phyloP scores from a whole-genome alignment of 140 eudicot species.

The Stevia rebaudiana region DNA sequence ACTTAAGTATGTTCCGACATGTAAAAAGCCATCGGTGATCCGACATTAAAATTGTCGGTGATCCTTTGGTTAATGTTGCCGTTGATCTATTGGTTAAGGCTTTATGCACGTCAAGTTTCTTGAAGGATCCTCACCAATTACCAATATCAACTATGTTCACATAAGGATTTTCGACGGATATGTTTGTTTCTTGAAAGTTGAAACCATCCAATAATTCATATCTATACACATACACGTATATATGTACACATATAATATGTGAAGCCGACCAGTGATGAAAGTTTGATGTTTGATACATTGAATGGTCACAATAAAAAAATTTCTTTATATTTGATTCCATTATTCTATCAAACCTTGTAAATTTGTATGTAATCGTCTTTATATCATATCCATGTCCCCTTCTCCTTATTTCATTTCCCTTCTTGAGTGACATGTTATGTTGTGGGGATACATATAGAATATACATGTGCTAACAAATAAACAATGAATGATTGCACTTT shows the following conservation, averaged over 20 bases:
- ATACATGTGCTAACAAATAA: conserved; percentile 11
- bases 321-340: neutral
- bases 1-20: no score
- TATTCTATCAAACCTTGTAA: neutral
- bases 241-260: neutral
- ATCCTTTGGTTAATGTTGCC: no score
- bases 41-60: no score
- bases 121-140: no score
- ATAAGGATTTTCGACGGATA: no score
- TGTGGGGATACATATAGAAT: conserved; percentile 12
- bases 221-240: no score
- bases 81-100: no score
- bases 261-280: conserved; percentile 1
- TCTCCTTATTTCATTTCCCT: neutral
- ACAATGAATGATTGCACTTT: neutral
- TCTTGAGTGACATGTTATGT: conserved; percentile 6
- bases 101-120: no score
- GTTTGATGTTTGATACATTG: conserved; percentile 5
- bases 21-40: no score
- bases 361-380: neutral
- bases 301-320: neutral
- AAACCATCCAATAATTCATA: no score
- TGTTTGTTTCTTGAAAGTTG: no score
- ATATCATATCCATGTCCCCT: conserved; percentile 6
- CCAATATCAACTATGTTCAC: no score